Evolutionary conservation across 1,139 yeast genomes (phyloP), one percentile per base, ranked within the genome.

Genomic region (Suhomyces ambrosiae): DNA sequence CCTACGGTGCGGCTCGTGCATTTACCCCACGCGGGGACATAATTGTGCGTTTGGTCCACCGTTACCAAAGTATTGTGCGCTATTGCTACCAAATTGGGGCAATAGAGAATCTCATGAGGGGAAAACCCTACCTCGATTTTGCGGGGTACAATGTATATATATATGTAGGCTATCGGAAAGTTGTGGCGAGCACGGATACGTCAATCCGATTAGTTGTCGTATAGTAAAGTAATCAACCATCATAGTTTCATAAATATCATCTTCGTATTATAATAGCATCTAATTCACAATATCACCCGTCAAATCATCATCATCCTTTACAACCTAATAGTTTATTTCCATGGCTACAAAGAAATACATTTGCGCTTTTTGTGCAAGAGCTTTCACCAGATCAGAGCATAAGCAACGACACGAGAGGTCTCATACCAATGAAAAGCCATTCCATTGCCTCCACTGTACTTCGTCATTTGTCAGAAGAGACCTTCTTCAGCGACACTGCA

Each of bases 351-450:
- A 79, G 52, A 79, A 83, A 53, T 86, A 85, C 58, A 76, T 82
- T 24, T 86, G 95, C 61, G 81, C 86, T 16, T 86, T 80, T 56
- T 86, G 95, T 53, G 87, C 89, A 27, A 68, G 89, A 50, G 86
- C 89, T 1, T 86, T 86, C 55, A 81, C 90, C 7, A 67, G 95
- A 32, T 79, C 87, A 16, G 95, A 86, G 54, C 95, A 86, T 58
- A 79, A 85, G 53, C 80, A 84, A 39, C 76, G 95, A 33, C 95
- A 86, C 54, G 95, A 86, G 56, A 65, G 94, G 24, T 82, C 90
- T 3, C 95, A 86, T 54, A 85, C 92, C 15, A 86, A 86, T 52
- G 89, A 84, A 49, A 82, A 86, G 47, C 94, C 94, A 0, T 86
- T 83, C 61, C 84, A 81, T 46, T 86, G 95, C 50, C 68, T 77